phyloP scores from a whole-genome alignment of 2,329 filamentous ascomycete genomes.

The Fonsecaea nubica region DNA sequence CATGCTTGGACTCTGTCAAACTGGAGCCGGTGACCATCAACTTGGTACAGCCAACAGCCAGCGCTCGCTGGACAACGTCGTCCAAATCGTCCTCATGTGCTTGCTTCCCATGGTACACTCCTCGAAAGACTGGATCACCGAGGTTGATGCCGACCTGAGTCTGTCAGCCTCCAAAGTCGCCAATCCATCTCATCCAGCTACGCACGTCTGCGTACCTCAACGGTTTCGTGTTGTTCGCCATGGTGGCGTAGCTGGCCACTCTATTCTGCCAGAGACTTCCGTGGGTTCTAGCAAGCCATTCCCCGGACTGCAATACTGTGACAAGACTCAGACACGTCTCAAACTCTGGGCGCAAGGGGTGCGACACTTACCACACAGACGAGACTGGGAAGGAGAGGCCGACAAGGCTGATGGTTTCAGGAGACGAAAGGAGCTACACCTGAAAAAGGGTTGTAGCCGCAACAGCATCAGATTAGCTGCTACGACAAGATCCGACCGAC shows the following conservation, averaged over 20 bases:
- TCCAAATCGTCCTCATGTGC: slow-evolving; percentile 54
- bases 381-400: not conserved
- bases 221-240: slow-evolving; percentile 44
- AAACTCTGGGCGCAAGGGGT: not conserved
- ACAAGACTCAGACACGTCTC: slow-evolving; percentile 12
- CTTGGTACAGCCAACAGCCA: slow-evolving; percentile 80
- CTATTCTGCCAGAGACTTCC: not conserved
- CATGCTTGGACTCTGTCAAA: slow-evolving; percentile 75
- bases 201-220: slow-evolving; percentile 57
- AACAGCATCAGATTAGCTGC: slow-evolving; percentile 23
- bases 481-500: slow-evolving; percentile 6
- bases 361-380: not conserved
- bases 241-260: slow-evolving; percentile 38
- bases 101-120: slow-evolving; percentile 80
- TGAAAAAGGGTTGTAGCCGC: slow-evolving; percentile 17
- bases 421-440: slow-evolving; percentile 1
- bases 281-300: slow-evolving; percentile 17
- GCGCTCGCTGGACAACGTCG: slow-evolving; percentile 76
- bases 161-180: slow-evolving; percentile 16
- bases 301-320: slow-evolving; percentile 1
- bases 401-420: slow-evolving; percentile 18
- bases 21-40: slow-evolving; percentile 94
- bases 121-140: slow-evolving; percentile 87
- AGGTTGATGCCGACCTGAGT: slow-evolving; percentile 87
- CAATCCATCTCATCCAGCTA: slow-evolving; percentile 27